Evolutionary conservation across 495 filamentous ascomycete species (phyloP), one percentile per base, ranked within the genome.

Genomic region (Penicillium taxi): DNA sequence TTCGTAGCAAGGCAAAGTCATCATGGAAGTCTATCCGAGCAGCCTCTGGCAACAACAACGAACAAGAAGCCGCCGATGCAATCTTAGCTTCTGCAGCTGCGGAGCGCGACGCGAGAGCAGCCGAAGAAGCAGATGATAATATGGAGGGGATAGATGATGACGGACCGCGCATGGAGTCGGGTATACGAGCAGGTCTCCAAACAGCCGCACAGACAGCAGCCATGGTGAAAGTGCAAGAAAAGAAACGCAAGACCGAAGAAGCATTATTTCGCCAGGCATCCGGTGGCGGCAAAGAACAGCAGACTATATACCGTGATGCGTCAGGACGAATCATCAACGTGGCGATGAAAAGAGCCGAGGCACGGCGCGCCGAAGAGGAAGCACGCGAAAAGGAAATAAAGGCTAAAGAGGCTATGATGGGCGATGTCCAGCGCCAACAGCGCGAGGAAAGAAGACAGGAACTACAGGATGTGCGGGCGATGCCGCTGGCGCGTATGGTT

Each of bases 241-340:
- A 62, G 44, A 53, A 48, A 32, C 52, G 57, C 27, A 61, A 64
- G 38, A 52, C 52, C 17, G 66, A 72, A 37, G 67, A 63, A 33
- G 63, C 60, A 12, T 39, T 41, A 16, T 63, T 55, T 39, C 66
- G 66, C 16, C 57, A 60, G 9, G 32, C 56, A 24, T 54, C 65
- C 26, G 47, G 50, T 11, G 46, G 48, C 4, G 64, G 52, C 45
- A 37, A 63, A 17, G 66, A 69, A 6, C 73, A 75, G 42, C 87
- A 96, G 59, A 88, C 90, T 0, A 84, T 96, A 27, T 91, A 96
- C 52, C 81, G 91, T 32, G 91, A 98, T 67, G 91, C 91, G 8
- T 87, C 81, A 2, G 91, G 91, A 2, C 75, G 89, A 13, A 80
- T 94, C 9, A 84, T 96, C 42, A 93, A 96, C 52, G 80, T 94